A percentile compares a stretch with the other conserved stretches of the same genome.
These are phyloP conservation scores for Pichia inconspicua DNA, from an alignment of 1,139 yeast genomes.

Conservation along the genomic window DNA sequence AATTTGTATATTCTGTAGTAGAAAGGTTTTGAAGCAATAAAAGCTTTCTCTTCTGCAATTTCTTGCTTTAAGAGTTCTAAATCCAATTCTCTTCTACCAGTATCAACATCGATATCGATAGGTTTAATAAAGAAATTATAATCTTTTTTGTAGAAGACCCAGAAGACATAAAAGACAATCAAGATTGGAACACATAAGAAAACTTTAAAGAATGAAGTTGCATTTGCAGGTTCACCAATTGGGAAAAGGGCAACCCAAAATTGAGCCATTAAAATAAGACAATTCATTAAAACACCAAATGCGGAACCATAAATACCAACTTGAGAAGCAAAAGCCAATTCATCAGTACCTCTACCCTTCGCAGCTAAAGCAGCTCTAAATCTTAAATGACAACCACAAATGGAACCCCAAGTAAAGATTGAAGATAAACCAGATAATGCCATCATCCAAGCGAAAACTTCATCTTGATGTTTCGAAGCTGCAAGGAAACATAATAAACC, in stretches of 20 bases:
- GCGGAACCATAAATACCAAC: conserved; percentile 66
- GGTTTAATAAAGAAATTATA: conserved; percentile 42
- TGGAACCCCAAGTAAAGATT: conserved; percentile 77
- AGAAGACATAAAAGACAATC: conserved; percentile 47
- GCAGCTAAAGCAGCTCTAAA: conserved; percentile 65
- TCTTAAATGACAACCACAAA: conserved; percentile 67
- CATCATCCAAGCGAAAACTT: conserved; percentile 72
- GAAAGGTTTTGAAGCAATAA: conserved; percentile 43
- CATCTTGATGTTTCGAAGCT: conserved; percentile 55
- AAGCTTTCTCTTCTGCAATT: conserved; percentile 52
- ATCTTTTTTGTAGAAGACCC: conserved; percentile 49
- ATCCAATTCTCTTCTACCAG: conserved; percentile 65
- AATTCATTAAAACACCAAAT: conserved; percentile 53
- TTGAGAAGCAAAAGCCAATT: conserved; percentile 61
- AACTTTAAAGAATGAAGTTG: conserved; percentile 49
- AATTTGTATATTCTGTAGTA: conserved; percentile 42
- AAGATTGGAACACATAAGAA: conserved; percentile 60
- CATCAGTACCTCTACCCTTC: conserved; percentile 59
- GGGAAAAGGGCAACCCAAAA: conserved; percentile 69
- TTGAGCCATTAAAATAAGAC: conserved; percentile 66
- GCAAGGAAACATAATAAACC: conserved; percentile 72
- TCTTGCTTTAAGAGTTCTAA: conserved; percentile 60
- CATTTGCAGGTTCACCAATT: conserved; percentile 47
- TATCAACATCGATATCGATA: conserved; percentile 53
- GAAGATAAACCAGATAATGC: conserved; percentile 81